Evolutionary conservation across 805 yeast species (phyloP).

Genomic region (Hanseniaspora meyeri): DNA sequence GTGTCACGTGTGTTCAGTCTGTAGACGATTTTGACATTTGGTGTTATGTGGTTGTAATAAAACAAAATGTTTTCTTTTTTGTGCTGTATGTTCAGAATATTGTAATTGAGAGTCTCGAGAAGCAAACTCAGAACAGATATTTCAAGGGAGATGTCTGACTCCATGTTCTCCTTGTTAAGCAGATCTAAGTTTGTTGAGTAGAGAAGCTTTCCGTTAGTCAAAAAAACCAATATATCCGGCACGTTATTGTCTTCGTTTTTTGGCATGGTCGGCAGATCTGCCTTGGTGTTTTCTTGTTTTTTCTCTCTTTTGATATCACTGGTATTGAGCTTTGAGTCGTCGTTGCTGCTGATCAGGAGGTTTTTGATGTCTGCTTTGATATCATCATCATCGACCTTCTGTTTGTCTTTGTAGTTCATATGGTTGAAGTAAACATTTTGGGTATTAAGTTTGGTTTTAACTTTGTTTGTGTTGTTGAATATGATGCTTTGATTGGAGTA

Average conservation of each 20-base stretch:
- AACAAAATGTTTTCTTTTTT: not conserved
- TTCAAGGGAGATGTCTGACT: not conserved
- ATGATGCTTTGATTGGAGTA: not conserved
- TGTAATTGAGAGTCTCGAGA: constrained; percentile 2
- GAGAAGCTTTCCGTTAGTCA: constrained; percentile 7
- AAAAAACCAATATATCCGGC: not conserved
- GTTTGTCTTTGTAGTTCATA: not conserved
- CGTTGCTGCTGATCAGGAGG: not conserved
- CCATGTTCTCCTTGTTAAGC: not conserved
- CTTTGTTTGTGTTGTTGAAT: not conserved
- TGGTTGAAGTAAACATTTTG: constrained; percentile 7
- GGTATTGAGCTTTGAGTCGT: not conserved
- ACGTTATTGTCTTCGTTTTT: not conserved
- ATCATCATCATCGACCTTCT: not conserved
- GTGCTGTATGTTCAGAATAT: not conserved
- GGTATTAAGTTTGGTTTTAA: not conserved
- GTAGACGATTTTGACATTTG: constrained; percentile 3
- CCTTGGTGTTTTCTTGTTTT: not conserved
- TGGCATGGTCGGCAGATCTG: not conserved
- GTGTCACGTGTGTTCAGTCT: not conserved
- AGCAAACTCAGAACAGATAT: constrained; percentile 2
- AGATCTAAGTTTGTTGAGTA: not conserved
- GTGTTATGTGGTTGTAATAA: constrained; percentile 4
- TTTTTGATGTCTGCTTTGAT: not conserved
- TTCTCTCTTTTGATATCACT: not conserved